These are phyloP conservation scores for Mycena galopus DNA, from an alignment of 768 basidiomycete species.

Conservation along the genomic window DNA sequence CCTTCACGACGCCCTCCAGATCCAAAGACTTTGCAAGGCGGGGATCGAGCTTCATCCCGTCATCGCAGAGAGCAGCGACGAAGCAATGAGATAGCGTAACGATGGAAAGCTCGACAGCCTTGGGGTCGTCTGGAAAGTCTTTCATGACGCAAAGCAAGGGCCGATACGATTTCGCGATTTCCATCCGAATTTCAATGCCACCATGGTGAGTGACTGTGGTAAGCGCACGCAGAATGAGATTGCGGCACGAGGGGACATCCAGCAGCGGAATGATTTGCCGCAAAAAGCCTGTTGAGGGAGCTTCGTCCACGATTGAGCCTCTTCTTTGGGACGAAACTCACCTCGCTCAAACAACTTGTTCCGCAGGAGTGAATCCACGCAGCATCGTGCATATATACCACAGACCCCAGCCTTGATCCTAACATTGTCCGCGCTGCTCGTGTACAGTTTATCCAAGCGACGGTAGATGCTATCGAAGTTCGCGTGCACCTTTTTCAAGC, in stretches of 20 bases:
- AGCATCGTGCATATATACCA: slow-evolving; percentile 76
- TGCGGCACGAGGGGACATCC: slow-evolving; percentile 59
- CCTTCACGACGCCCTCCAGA: slow-evolving; percentile 57
- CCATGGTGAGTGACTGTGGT: slow-evolving; percentile 74
- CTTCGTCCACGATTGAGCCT: not conserved
- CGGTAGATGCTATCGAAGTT: slow-evolving; percentile 67
- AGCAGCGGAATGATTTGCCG: slow-evolving; percentile 69
- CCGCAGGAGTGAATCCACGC: slow-evolving; percentile 68
- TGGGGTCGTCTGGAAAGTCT: slow-evolving; percentile 63
- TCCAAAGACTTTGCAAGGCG: slow-evolving; percentile 56
- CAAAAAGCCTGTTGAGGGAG: slow-evolving; percentile 59
- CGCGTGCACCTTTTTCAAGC: slow-evolving; percentile 72
- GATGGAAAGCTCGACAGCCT: slow-evolving; percentile 63
- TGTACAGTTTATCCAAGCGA: slow-evolving; percentile 64
- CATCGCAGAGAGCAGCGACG: slow-evolving; percentile 57
- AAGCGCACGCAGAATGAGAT: slow-evolving; percentile 67
- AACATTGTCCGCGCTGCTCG: slow-evolving; percentile 56
- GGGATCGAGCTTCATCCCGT: slow-evolving; percentile 49
- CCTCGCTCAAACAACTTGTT: slow-evolving; percentile 72
- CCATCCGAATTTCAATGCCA: slow-evolving; percentile 60
- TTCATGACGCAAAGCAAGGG: slow-evolving; percentile 60
- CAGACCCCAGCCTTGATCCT: slow-evolving; percentile 69
- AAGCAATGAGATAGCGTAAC: slow-evolving; percentile 67
- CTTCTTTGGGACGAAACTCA: slow-evolving; percentile 34
- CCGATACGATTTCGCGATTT: slow-evolving; percentile 62